Evolutionary conservation across 495 filamentous ascomycete genomes (phyloP).

Genomic region (Aspergillus homomorphus): DNA sequence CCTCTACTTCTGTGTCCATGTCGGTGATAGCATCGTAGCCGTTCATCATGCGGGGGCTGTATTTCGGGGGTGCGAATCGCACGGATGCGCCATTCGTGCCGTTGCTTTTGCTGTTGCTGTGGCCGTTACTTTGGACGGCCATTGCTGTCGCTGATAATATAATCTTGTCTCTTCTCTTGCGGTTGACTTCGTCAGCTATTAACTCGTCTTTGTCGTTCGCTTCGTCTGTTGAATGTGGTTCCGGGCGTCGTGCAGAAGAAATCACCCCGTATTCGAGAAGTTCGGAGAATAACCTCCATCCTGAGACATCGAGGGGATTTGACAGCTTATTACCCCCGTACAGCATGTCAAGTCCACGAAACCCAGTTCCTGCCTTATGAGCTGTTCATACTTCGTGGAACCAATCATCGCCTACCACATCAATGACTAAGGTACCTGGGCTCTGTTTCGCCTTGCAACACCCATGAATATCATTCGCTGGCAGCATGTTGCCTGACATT

Average conservation of each 20-base stretch:
- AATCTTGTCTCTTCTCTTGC: too few species aligned
- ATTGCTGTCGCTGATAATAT: background rate
- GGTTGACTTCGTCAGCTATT: too few species aligned
- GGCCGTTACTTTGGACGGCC: background rate
- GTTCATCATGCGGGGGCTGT: background rate
- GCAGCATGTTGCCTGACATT: background rate
- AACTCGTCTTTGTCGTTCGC: too few species aligned
- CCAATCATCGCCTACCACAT: background rate
- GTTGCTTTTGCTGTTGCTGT: background rate
- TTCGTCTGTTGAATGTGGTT: too few species aligned
- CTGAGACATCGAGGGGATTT: background rate
- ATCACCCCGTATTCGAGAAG: too few species aligned
- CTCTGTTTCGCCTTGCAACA: background rate
- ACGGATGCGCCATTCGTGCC: background rate
- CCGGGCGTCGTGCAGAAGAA: too few species aligned
- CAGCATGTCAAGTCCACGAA: background rate
- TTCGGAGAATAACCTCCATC: background rate
- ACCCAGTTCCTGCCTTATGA: constrained; percentile 5
- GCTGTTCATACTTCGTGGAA: constrained; percentile 4
- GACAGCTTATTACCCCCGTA: background rate
- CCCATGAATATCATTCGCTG: background rate
- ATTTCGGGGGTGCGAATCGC: background rate
- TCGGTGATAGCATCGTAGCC: background rate
- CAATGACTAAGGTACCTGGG: background rate
- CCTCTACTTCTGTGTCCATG: background rate